Percentiles rank a stretch among this genome's conserved stretches.
These are phyloP conservation scores for Porphyra umbilicalis DNA, from an alignment of 31 red algal genomes.

Conservation along the genomic window DNA sequence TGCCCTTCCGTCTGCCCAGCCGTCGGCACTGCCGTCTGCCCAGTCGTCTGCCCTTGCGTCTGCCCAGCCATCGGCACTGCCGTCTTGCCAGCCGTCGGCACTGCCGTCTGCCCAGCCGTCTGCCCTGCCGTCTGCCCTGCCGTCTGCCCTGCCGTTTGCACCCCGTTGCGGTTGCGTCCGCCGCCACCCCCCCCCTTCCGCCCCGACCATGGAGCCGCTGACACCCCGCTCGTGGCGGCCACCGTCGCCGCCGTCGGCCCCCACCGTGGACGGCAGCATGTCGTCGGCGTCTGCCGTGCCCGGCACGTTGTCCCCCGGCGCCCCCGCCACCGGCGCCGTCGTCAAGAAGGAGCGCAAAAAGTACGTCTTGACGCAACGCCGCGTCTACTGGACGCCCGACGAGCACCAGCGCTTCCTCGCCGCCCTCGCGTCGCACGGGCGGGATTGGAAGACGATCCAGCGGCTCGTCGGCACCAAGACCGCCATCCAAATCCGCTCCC, in stretches of 20 bases:
- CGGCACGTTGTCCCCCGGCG: too few species aligned
- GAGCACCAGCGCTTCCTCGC: conserved; percentile 78
- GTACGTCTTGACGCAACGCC: conserved; percentile 81
- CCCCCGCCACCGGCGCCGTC: neutral
- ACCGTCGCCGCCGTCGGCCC: neutral
- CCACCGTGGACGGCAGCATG: too few species aligned
- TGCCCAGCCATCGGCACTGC: too few species aligned
- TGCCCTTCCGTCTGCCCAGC: too few species aligned
- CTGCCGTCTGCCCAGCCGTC: too few species aligned
- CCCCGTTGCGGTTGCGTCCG: too few species aligned
- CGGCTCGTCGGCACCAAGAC: conserved; percentile 60
- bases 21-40: too few species aligned
- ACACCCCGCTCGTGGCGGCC: too few species aligned
- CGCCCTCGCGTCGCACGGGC: conserved; percentile 61
- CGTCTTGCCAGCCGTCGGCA: too few species aligned
- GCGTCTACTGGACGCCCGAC: conserved; percentile 85
- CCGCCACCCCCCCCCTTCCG: neutral
- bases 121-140: too few species aligned
- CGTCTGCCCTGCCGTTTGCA: too few species aligned
- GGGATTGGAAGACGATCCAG: conserved; percentile 84
- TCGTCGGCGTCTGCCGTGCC: neutral
- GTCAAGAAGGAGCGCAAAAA: conserved; percentile 44
- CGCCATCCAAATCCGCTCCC: conserved; percentile 71
- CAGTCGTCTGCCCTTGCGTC: too few species aligned
- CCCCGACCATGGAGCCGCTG: neutral